These are phyloP conservation scores for Diaporthe sp. DNA, from an alignment of 2,329 filamentous ascomycete species.

Conservation along the genomic window DNA sequence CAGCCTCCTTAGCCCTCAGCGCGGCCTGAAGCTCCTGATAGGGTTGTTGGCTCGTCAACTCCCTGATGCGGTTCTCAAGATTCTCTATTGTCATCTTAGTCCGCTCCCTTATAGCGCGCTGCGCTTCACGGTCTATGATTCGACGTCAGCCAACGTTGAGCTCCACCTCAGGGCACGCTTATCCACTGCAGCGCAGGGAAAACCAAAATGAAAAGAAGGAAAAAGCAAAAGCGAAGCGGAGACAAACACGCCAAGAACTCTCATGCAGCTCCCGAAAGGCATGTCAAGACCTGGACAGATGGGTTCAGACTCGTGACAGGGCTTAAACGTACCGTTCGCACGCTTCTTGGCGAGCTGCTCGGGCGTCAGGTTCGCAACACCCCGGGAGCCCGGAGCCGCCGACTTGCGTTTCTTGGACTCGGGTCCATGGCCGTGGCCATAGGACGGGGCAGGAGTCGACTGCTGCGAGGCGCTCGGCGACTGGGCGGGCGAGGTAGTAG, in stretches of 20 bases:
- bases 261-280: neutral
- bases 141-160: conserved; percentile 33
- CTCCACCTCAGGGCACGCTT: conserved; percentile 28
- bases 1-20: conserved; percentile 80
- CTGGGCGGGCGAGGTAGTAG: conserved; percentile 19
- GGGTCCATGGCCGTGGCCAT: conserved; percentile 9
- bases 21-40: conserved; percentile 87
- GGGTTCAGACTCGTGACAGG: neutral
- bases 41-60: conserved; percentile 84
- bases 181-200: conserved; percentile 15
- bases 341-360: conserved; percentile 81
- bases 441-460: conserved; percentile 35
- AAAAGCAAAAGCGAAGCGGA: neutral
- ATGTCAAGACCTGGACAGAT: neutral
- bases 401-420: conserved; percentile 61
- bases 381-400: conserved; percentile 58
- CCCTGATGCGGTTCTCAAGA: conserved; percentile 79
- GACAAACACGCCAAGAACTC: neutral
- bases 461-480: conserved; percentile 24
- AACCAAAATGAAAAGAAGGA: neutral
- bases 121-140: conserved; percentile 81
- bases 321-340: conserved; percentile 64
- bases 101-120: conserved; percentile 86
- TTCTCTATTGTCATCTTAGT: conserved; percentile 85
- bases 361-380: conserved; percentile 76